Base-by-base conservation (phyloP, 768 basidiomycete species). In the Kwoniella pini region DNA sequence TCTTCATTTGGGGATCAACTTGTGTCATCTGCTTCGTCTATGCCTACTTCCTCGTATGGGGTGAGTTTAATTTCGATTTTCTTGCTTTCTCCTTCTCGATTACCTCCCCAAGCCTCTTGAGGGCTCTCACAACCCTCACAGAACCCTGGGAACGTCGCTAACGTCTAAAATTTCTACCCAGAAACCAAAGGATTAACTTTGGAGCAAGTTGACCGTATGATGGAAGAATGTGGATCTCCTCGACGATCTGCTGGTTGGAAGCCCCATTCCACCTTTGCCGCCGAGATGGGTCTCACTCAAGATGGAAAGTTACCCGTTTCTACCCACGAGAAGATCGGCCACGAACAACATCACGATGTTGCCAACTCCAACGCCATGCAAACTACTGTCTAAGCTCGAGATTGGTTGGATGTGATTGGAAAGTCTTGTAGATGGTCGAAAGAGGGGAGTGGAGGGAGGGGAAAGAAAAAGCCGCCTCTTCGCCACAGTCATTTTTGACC, bases 21-120 rank as follows among this genome's bases (percentile, higher is more conserved):
- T 78, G 77, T 64, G 63, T 70, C 42, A 24, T 87, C 68, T 88
- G 87, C 36, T 86, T 83, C 70, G 75, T 84, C 60, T 91, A 88
- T 72, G 88, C 89, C 24, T 88, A 86, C 76, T 77, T 89, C 54
- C 84, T 86, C 74, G 84, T 91, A 46, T 89, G 89, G 21, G 89
- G 90, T 81, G 89, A 87, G 17, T 88, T 84, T 72, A 33, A 28
- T n/a, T 21, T 38, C 22, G 6, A 26, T 74, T 69, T 12, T 57
- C 67, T 54, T 68, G 60, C 33, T 15, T 36, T 7, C 15, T 7
- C 33, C 33, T 7, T 36, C 7, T 36, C 33, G 33, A 7, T 36
- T 36, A n/a, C n/a, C 33, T 36, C 33, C 15, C 33, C 15, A 36
- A 36, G 33, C 15, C n/a, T 36, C 33, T 84, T 74, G 88, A 21